Base-by-base conservation (phyloP, 2,329 filamentous ascomycete species). In the Leptosphaerulina australis region DNA sequence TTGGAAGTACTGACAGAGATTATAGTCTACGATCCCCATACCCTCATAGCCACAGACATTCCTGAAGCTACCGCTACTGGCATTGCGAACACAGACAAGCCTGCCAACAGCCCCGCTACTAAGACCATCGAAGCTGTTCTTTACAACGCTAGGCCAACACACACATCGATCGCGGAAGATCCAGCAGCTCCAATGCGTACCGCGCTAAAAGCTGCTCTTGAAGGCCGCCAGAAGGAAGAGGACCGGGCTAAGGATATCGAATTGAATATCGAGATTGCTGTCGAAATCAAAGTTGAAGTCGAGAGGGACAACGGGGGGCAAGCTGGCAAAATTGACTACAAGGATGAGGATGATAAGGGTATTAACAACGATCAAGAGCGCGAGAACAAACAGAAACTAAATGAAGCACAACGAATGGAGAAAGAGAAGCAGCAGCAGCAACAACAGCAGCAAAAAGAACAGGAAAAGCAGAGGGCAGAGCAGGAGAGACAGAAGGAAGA, bases 291-390 rank as follows among this genome's bases (percentile, higher is more conserved):
- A 15, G 30, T 35, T 11, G 9, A 36, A 10, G 28, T 21, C 3
- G 38, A 59, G 20, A 35, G 52, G 33, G 39, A 58, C 33, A 38
- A 55, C 22, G 43, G 57, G 26, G 35, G 49, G 25, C 22, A 39
- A 15, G 33, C 22, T 17, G 22, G 15, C 14, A 21, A 22, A 7
- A 24, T 28, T 5, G 11, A 41, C 12, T 5, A 31, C n/a, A 37
- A 33, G 11, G 25, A 41, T 7, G 18, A 22, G 3, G 38, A 43
- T 6, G 20, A 18, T 4, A n/a, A 14, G 6, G 9, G 15, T 2
- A 15, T 17, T 5, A 10, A 44, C 12, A 22, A 34, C 5, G 31
- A 47, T 12, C 22, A 5, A 7, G 33, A 43, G n/a, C 18, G 31
- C 8, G 21, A 43, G 22, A 25, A 12, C 9, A 21, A 43, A 29